A percentile compares a stretch with the other conserved stretches of the same genome.
phyloP scores from a whole-genome alignment of 139 green algal species.

The Nannochloris sp. region DNA sequence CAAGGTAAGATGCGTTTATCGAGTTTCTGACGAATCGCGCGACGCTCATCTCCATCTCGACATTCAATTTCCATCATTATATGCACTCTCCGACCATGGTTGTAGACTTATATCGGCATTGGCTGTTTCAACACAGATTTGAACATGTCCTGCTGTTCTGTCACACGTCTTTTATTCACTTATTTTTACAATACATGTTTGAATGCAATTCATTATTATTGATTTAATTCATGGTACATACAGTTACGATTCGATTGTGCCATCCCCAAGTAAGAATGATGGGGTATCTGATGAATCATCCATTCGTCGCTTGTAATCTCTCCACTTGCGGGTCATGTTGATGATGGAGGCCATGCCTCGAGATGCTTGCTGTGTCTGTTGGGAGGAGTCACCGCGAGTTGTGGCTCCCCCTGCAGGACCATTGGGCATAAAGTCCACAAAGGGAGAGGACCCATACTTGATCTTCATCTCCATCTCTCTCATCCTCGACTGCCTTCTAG shows the following conservation, averaged over 20 bases:
- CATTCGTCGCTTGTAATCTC: constrained; percentile 27
- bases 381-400: background rate
- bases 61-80: background rate
- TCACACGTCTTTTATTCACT: too few relatives aligned
- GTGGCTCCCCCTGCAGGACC: background rate
- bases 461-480: background rate
- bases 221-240: too few relatives aligned
- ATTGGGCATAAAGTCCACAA: too few relatives aligned
- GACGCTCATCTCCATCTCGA: background rate
- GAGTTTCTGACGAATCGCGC: background rate
- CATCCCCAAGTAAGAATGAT: background rate
- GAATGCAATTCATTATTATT: too few relatives aligned
- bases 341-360: constrained; percentile 8
- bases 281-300: background rate
- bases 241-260: background rate
- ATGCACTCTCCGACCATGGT: background rate
- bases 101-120: too few relatives aligned
- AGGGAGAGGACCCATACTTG: background rate
- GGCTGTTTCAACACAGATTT: too few relatives aligned
- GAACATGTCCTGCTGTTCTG: too few relatives aligned
- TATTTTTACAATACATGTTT: too few relatives aligned
- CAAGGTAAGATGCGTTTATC: constrained; percentile 18
- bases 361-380: background rate
- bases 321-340: constrained; percentile 17
- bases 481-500: constrained; percentile 22